Percentiles rank a stretch among this genome's conserved stretches.
These are phyloP conservation scores for Leptodontidium sp. DNA, from an alignment of 2,329 filamentous ascomycete genomes.

Conservation along the genomic window DNA sequence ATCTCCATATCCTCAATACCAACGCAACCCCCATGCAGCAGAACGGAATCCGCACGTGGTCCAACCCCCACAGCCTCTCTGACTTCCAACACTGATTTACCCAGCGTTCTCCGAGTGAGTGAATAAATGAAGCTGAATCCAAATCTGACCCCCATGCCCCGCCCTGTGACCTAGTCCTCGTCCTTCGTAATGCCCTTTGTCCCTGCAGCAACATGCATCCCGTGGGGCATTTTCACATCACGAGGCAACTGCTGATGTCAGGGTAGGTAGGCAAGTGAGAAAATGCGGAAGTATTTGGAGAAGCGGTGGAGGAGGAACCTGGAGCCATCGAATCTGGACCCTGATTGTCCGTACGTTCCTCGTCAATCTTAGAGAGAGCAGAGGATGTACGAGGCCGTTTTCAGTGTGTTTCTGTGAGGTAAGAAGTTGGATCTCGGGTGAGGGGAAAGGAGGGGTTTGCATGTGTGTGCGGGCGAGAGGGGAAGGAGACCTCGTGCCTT, in stretches of 20 bases:
- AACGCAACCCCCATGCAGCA: neutral
- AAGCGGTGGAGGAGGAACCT: slow-evolving; percentile 12
- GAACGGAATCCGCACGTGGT: neutral
- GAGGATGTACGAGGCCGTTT: slow-evolving; percentile 1
- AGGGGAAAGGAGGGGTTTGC: slow-evolving; percentile 22
- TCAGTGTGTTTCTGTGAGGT: slow-evolving; percentile 36
- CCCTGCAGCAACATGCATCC: slow-evolving; percentile 29
- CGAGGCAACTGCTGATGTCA: slow-evolving; percentile 26
- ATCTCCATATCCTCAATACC: neutral
- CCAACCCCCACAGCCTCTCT: neutral
- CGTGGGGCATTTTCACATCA: slow-evolving; percentile 30
- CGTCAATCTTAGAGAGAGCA: neutral
- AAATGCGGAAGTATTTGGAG: neutral
- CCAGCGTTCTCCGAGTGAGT: neutral
- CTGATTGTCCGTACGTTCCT: neutral
- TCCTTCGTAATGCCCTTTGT: slow-evolving; percentile 14
- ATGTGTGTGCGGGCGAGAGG: slow-evolving; percentile 21
- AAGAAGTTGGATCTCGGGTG: slow-evolving; percentile 23
- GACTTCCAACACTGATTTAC: neutral
- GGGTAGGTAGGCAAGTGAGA: neutral
- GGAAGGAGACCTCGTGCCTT: slow-evolving; percentile 25
- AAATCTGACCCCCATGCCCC: slow-evolving; percentile 32
- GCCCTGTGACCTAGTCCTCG: slow-evolving; percentile 21
- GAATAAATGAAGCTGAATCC: neutral
- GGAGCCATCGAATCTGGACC: neutral